Evolutionary conservation across 495 filamentous ascomycete genomes (phyloP).

Genomic region (Hapsidospora chrysogenum): DNA sequence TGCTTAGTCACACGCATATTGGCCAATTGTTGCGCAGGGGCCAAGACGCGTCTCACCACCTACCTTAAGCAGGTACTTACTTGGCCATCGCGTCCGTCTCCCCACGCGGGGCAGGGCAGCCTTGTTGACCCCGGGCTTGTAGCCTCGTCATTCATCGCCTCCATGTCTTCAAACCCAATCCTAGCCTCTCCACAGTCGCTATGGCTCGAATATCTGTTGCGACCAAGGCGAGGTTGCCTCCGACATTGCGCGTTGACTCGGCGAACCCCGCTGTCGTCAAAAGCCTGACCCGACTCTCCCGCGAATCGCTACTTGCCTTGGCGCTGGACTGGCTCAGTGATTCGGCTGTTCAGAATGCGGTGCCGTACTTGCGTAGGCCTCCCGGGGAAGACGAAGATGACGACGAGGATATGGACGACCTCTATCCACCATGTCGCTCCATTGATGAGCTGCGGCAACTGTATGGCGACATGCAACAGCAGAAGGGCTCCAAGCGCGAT

Average conservation of each 20-base stretch:
- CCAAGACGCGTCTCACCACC: too few species aligned
- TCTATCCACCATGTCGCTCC: constrained; percentile 44
- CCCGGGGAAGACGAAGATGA: constrained; percentile 24
- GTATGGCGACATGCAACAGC: constrained; percentile 34
- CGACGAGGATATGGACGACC: constrained; percentile 28
- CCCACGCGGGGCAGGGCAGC: too few species aligned
- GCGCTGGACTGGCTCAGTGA: constrained; percentile 59
- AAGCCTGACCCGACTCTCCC: constrained; percentile 49
- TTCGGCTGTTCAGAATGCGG: constrained; percentile 36
- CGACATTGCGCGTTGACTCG: constrained; percentile 41
- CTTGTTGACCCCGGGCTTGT: too few species aligned
- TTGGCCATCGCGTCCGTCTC: too few species aligned
- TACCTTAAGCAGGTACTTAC: too few species aligned
- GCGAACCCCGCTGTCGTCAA: constrained; percentile 45
- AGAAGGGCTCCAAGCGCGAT: constrained; percentile 57
- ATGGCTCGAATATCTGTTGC: constrained; percentile 29
- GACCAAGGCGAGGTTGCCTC: constrained; percentile 26
- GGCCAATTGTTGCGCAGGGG: too few species aligned
- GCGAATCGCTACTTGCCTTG: constrained; percentile 50
- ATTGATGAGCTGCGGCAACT: constrained; percentile 43
- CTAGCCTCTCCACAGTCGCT: background rate
- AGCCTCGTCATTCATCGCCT: background rate
- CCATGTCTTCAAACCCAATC: too few species aligned
- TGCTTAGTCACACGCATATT: too few species aligned
- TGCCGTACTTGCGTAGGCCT: constrained; percentile 28